Evolutionary conservation across 352 stramenopile genomes (phyloP).

Genomic region (Pythium monospermum): DNA sequence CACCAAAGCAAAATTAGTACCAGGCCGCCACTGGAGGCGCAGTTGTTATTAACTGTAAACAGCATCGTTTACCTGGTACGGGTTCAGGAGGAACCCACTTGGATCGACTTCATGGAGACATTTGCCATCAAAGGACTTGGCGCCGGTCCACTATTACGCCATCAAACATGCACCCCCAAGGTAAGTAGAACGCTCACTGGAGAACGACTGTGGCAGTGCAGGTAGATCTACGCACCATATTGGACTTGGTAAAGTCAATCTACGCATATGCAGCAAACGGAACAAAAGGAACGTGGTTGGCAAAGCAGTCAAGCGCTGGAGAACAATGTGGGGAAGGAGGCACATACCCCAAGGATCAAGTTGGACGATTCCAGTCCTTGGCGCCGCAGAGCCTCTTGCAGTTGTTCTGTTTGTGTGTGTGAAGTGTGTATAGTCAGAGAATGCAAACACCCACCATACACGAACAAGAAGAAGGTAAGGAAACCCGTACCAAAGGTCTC

Average conservation of each 20-base stretch:
- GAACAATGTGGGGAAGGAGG: no score
- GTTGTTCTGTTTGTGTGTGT: conserved; percentile 45
- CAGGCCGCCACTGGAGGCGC: not conserved
- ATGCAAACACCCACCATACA: no score
- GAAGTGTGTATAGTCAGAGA: no score
- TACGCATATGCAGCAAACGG: conserved; percentile 18
- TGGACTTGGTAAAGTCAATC: conserved; percentile 79
- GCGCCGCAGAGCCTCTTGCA: conserved; percentile 55
- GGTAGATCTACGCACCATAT: conserved; percentile 32
- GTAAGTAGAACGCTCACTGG: not conserved
- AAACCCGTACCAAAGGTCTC: conserved; percentile 53
- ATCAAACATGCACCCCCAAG: not conserved
- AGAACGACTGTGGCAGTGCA: not conserved
- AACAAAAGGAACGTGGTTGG: no score
- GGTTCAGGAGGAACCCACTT: conserved; percentile 35
- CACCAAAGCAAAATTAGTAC: not conserved
- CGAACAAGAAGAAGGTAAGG: no score
- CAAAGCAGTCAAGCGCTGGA: no score
- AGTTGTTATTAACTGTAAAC: not conserved
- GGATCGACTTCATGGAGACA: conserved; percentile 77
- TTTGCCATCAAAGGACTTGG: conserved; percentile 47
- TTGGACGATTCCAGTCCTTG: conserved; percentile 62
- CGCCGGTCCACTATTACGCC: conserved; percentile 51
- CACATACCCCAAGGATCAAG: conserved; percentile 61
- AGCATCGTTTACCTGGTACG: conserved; percentile 42